These are phyloP conservation scores for Fagopyrum esculentum DNA, from an alignment of 148 eudicot genomes.

Conservation along the genomic window DNA sequence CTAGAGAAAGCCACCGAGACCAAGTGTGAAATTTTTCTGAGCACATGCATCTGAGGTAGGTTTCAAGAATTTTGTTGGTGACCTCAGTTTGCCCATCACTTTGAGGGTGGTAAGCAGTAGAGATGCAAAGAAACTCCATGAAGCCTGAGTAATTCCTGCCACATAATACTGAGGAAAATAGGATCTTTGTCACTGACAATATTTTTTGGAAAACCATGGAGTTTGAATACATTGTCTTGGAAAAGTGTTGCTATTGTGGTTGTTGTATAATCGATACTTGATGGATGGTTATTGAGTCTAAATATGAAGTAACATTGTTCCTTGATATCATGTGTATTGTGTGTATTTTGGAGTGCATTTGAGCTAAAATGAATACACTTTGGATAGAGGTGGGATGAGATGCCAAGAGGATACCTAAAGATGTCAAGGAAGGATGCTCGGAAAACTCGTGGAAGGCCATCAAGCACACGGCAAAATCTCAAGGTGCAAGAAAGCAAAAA, in stretches of 20 bases:
- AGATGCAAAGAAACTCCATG: not conserved
- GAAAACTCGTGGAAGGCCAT: too few relatives aligned
- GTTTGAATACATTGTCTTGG: slow-evolving; percentile 2
- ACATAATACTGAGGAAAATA: slow-evolving; percentile 1
- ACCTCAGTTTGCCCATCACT: not conserved
- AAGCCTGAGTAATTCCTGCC: not conserved
- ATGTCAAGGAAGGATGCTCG: too few relatives aligned
- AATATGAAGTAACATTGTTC: too few relatives aligned
- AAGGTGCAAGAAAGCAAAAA: too few relatives aligned
- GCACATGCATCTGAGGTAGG: not conserved
- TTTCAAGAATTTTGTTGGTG: not conserved
- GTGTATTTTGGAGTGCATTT: too few relatives aligned
- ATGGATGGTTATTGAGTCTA: too few relatives aligned
- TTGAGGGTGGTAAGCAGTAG: not conserved
- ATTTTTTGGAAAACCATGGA: slow-evolving; percentile 14
- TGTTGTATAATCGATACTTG: not conserved
- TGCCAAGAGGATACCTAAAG: too few relatives aligned
- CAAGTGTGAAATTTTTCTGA: not conserved
- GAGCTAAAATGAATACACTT: too few relatives aligned
- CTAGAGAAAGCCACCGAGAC: not conserved
- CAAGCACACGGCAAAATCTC: too few relatives aligned
- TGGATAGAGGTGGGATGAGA: too few relatives aligned
- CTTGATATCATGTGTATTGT: too few relatives aligned
- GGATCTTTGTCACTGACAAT: slow-evolving; percentile 15
- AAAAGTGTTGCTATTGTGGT: not conserved